Percentiles rank a stretch among this genome's conserved stretches.
Conservation (phyloP, 2,329 filamentous ascomycete species). For the Penicillium sp. region DNA sequence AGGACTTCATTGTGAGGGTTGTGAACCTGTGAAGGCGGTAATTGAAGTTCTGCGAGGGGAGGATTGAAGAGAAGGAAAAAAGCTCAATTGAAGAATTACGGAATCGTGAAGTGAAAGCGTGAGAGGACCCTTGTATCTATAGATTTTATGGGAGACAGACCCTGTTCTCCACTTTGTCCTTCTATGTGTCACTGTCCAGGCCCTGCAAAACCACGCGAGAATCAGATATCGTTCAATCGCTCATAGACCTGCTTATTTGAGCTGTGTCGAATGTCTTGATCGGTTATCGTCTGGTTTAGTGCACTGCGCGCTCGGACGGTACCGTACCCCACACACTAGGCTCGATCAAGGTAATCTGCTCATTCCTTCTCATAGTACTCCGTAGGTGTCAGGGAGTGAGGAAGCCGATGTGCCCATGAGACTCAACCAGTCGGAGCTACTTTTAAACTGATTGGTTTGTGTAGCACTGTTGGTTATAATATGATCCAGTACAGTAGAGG, state of each 20-base stretch:
- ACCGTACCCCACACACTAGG: not conserved
- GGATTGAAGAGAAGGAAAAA: not conserved
- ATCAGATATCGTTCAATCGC: not conserved
- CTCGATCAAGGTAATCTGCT: constrained; percentile 1
- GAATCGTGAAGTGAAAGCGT: not conserved
- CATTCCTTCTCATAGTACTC: constrained; percentile 1
- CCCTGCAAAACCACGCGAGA: not conserved
- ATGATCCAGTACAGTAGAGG: too few species aligned
- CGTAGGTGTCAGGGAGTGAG: too few species aligned
- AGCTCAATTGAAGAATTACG: not conserved
- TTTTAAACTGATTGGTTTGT: too few species aligned
- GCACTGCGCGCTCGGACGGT: not conserved
- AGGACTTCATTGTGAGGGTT: constrained; percentile 31
- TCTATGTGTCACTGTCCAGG: not conserved
- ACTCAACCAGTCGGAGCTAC: too few species aligned
- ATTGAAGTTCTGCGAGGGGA: not conserved
- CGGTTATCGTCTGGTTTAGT: not conserved
- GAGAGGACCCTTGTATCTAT: not conserved
- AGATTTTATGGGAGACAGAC: not conserved
- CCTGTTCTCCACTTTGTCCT: not conserved
- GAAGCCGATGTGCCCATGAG: too few species aligned
- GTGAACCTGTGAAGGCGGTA: not conserved
- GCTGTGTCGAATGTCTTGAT: not conserved
- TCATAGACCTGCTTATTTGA: not conserved
- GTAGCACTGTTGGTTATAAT: too few species aligned